Percentiles rank a stretch among this genome's conserved stretches.
These are phyloP conservation scores for Phialophora chinensis DNA, from an alignment of 2,329 filamentous ascomycete species.

Conservation along the genomic window DNA sequence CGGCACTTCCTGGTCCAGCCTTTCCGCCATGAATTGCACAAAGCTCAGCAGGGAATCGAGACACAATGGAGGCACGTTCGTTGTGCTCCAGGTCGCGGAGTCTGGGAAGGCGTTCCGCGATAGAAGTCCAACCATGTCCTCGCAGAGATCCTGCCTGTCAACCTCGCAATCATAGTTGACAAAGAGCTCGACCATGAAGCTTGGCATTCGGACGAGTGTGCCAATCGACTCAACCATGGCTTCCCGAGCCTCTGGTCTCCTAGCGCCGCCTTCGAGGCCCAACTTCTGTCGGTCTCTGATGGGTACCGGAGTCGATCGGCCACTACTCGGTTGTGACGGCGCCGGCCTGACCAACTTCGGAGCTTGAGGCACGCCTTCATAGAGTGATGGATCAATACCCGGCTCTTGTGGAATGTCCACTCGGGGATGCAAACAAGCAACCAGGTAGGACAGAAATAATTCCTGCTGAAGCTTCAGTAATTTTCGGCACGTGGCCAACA, in stretches of 20 bases:
- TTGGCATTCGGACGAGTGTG: slow-evolving; percentile 87
- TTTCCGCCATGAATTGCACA: slow-evolving; percentile 87
- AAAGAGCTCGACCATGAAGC: slow-evolving; percentile 93
- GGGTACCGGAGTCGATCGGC: slow-evolving; percentile 85
- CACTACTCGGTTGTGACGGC: slow-evolving; percentile 76
- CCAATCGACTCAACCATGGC: slow-evolving; percentile 98
- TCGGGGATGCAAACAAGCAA: slow-evolving; percentile 91
- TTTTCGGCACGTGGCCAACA: slow-evolving; percentile 86
- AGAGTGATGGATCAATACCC: slow-evolving; percentile 87
- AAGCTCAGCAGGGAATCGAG: slow-evolving; percentile 89
- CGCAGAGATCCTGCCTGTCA: slow-evolving; percentile 87
- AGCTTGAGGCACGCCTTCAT: slow-evolving; percentile 89
- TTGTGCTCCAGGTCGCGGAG: slow-evolving; percentile 98
- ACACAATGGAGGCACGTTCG: slow-evolving; percentile 93
- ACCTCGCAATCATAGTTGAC: slow-evolving; percentile 98
- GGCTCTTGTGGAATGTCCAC: slow-evolving; percentile 91
- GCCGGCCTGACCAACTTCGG: slow-evolving; percentile 83
- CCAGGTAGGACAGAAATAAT: slow-evolving; percentile 89
- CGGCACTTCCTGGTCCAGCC: slow-evolving; percentile 72
- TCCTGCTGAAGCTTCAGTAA: slow-evolving; percentile 97
- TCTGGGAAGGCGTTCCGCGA: slow-evolving; percentile 95
- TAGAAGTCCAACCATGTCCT: slow-evolving; percentile 91
- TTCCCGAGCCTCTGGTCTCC: slow-evolving; percentile 93
- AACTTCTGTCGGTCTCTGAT: slow-evolving; percentile 92
- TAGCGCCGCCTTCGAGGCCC: slow-evolving; percentile 85